These are phyloP conservation scores for Naumovozyma baii DNA, from an alignment of 805 yeast genomes.

Conservation along the genomic window DNA sequence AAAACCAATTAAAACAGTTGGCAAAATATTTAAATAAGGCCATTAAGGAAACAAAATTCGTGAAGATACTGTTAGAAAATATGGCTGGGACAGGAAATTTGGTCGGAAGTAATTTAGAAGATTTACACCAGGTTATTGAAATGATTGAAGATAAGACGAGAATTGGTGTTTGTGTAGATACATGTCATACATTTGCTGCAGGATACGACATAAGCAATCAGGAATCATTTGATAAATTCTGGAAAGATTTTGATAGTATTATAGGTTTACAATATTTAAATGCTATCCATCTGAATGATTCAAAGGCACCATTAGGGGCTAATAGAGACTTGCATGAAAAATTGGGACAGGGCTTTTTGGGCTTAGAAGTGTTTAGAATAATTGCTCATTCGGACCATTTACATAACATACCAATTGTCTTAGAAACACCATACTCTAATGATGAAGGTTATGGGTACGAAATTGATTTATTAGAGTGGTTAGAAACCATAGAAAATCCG, in stretches of 20 bases:
- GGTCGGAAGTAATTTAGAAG: slow-evolving; percentile 74
- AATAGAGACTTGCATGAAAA: slow-evolving; percentile 87
- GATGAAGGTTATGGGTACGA: slow-evolving; percentile 74
- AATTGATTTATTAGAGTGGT: slow-evolving; percentile 73
- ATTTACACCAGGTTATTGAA: slow-evolving; percentile 63
- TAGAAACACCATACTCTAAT: slow-evolving; percentile 76
- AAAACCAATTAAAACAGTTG: slow-evolving; percentile 51
- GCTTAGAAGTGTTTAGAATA: slow-evolving; percentile 72
- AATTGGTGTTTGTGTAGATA: slow-evolving; percentile 94
- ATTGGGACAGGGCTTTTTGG: slow-evolving; percentile 81
- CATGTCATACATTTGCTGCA: slow-evolving; percentile 94
- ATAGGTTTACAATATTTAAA: slow-evolving; percentile 68
- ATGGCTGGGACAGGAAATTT: slow-evolving; percentile 97
- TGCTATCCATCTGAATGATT: slow-evolving; percentile 86
- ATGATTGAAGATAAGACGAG: slow-evolving; percentile 70
- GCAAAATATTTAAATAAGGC: slow-evolving; percentile 79
- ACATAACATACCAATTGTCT: slow-evolving; percentile 60
- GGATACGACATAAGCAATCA: slow-evolving; percentile 77
- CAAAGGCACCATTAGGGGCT: slow-evolving; percentile 86
- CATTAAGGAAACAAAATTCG: slow-evolving; percentile 60
- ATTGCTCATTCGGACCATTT: slow-evolving; percentile 61
- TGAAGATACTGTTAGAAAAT: slow-evolving; percentile 84
- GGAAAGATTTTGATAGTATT: slow-evolving; percentile 63
- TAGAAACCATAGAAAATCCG: slow-evolving; percentile 31
- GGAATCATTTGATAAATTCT: slow-evolving; percentile 51